Base-by-base conservation (phyloP, 2,329 filamentous ascomycete species). In the Polytolypa hystricis region DNA sequence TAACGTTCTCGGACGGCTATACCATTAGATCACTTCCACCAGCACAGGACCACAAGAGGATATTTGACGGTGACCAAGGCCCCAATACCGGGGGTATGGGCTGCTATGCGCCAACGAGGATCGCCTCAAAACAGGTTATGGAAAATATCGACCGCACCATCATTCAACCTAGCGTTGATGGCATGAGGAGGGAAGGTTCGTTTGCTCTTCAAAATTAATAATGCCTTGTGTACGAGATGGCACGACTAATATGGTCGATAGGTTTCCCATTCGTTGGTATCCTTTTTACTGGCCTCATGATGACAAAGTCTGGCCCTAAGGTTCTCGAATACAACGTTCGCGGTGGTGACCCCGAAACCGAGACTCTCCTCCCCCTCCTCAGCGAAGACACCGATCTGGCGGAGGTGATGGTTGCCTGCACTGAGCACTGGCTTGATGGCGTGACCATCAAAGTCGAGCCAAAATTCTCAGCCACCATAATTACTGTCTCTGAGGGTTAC, bases 61-160 rank as follows among this genome's bases (percentile, higher is more conserved):
- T 93, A 46, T 83, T 82, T 36, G 91, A 98, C 52, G 84, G 83
- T 37, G 89, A 96, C 55, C 71, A 75, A 33, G 91, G 91, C 1
- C 84, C 86, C 25, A 96, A 96, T 64, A 96, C 91, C 2, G 91
- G 89, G 41, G 91, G 91, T 27, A 96, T 96, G 91, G 91, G 91
- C 35, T 94, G 86, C 56, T 96, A 96, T 60, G 86, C 87, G 11
- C 84, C 84, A n/a, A 93, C 87, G 1, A 81, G 76, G 45, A 79
- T 87, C 50, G 79, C 81, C 19, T 81, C 80, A 0, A 73, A 77
- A 35, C 75, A 80, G 42, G 69, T 93, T n/a, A 71, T 91, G 12
- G 79, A 79, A 12, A 71, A 78, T 42, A 77, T 98, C 42, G 81
- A 95, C 55, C 70, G 71, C 38, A 82, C 81, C 21, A 81, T 95